phyloP scores from a whole-genome alignment of 208 protist genomes.

The Porcisia hertigi region DNA sequence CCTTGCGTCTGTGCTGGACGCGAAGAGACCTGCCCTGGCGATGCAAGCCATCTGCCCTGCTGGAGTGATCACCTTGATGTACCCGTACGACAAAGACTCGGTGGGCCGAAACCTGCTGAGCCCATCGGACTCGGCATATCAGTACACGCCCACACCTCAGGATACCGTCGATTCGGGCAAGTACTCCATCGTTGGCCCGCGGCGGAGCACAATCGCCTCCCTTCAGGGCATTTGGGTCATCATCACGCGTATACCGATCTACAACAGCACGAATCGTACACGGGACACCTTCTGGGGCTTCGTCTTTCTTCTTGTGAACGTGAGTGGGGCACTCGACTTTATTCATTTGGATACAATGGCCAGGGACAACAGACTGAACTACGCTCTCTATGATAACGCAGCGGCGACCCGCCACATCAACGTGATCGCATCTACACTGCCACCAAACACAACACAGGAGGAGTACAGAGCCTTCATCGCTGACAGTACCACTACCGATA shows the following conservation, averaged over 20 bases:
- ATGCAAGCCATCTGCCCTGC: constrained; percentile 48
- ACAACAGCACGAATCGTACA: constrained; percentile 25
- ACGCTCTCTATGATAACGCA: constrained; percentile 36
- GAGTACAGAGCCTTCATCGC: constrained; percentile 34
- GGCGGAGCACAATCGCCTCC: constrained; percentile 5
- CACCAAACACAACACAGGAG: constrained; percentile 9
- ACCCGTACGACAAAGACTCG: constrained; percentile 19
- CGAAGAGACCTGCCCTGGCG: constrained; percentile 10
- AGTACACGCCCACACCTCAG: constrained; percentile 11
- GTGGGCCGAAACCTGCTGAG: constrained; percentile 29
- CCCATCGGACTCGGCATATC: constrained; percentile 1
- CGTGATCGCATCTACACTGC: constrained; percentile 28
- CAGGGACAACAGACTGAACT: constrained; percentile 31
- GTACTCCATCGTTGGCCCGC: constrained; percentile 36
- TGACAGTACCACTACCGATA: not conserved
- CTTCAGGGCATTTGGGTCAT: constrained; percentile 38
- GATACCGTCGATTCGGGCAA: constrained; percentile 31
- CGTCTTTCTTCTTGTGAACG: constrained; percentile 33
- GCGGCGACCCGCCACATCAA: too few species aligned
- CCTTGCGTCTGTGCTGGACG: constrained; percentile 9
- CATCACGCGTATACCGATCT: constrained; percentile 47
- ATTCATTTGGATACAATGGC: constrained; percentile 17
- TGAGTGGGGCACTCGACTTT: constrained; percentile 36
- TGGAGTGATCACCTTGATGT: constrained; percentile 47
- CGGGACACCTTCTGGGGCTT: constrained; percentile 79